Base-by-base conservation (phyloP, 2,329 filamentous ascomycete species). In the Penicillium polonicum region DNA sequence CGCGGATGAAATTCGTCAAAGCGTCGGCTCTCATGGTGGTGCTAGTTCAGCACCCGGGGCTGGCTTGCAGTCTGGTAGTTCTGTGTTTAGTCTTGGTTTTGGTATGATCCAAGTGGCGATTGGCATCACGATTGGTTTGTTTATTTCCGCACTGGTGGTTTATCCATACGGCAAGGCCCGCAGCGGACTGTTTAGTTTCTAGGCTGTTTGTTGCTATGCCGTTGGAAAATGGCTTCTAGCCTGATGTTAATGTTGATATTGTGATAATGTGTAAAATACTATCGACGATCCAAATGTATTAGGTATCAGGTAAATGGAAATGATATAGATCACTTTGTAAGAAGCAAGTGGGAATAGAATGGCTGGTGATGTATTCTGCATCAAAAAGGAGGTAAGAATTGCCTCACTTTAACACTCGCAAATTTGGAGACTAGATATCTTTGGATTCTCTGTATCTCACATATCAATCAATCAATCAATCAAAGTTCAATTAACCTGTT, bases 1-100 rank as follows among this genome's bases (percentile, higher is more conserved):
- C 9, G 83, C 84, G 2, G 78, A 85, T 63, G 77, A 83, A 63
- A 82, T 84, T 57, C 78, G 65, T 5, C 60, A 66, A 21, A 71
- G 64, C 27, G 15, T 67, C 5, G 60, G 62, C 7, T 61, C 64
- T 6, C 59, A 65, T 41, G 41, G 38, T 6, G 5, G 15, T 3
- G 19, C 48, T 5, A 65, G 57, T 25, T 58, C 49, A 23, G 12
- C 48, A 1, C 65, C 62, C 10, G 65, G 65, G 2, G 62, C 65
- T 12, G 65, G 65, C 4, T 33, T 67, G 21, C 36, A 41, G 2
- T 51, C 55, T 2, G 48, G 54, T 41, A 66, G 29, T 19, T 67
- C 65, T n/a, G 48, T 64, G 2, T 67, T 62, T 60, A 75, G 73
- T 57, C 62, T 77, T 48, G 75, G 72, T 3, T 76, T 74, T 62